Percentiles rank a stretch among this genome's conserved stretches.
Evolutionary conservation across 2,329 filamentous ascomycete species (phyloP).

Genomic region (Botrytis aclada): DNA sequence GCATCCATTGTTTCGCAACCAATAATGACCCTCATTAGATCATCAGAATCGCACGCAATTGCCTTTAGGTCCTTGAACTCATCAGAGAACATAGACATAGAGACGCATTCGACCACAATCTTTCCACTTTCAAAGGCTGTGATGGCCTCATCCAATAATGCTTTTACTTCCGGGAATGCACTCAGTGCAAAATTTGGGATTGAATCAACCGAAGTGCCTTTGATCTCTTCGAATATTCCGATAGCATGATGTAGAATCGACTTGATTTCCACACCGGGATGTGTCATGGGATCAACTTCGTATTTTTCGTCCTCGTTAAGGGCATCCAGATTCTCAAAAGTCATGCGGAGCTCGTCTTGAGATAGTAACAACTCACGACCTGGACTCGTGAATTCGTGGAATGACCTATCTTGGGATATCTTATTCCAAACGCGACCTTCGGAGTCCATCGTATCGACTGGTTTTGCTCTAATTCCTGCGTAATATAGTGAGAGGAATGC

Average conservation of each 20-base stretch:
- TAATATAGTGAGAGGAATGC: slow-evolving; percentile 38
- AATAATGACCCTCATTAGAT: slow-evolving; percentile 26
- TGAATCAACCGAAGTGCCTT: slow-evolving; percentile 15
- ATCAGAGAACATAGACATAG: slow-evolving; percentile 23
- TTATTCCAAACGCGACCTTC: slow-evolving; percentile 10
- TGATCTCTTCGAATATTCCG: slow-evolving; percentile 11
- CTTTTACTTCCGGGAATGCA: slow-evolving; percentile 44
- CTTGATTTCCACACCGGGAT: slow-evolving; percentile 15
- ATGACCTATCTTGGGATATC: slow-evolving; percentile 14
- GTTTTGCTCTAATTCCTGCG: slow-evolving; percentile 13
- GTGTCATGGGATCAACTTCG: slow-evolving; percentile 9
- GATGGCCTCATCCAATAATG: slow-evolving; percentile 34
- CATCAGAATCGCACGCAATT: slow-evolving; percentile 24
- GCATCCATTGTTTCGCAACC: slow-evolving; percentile 29
- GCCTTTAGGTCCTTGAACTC: slow-evolving; percentile 26
- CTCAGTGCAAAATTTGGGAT: slow-evolving; percentile 34
- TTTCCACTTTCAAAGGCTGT: slow-evolving; percentile 28
- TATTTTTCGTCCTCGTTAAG: slow-evolving; percentile 17
- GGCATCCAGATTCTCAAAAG: slow-evolving; percentile 12
- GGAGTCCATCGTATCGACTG: background rate
- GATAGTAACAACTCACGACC: slow-evolving; percentile 15
- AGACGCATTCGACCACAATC: slow-evolving; percentile 30
- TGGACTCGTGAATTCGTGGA: slow-evolving; percentile 17
- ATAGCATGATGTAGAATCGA: slow-evolving; percentile 16
- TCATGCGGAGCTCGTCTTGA: slow-evolving; percentile 17